Conservation (phyloP, 2,329 filamentous ascomycete genomes). For the Trichoderma sp. region DNA sequence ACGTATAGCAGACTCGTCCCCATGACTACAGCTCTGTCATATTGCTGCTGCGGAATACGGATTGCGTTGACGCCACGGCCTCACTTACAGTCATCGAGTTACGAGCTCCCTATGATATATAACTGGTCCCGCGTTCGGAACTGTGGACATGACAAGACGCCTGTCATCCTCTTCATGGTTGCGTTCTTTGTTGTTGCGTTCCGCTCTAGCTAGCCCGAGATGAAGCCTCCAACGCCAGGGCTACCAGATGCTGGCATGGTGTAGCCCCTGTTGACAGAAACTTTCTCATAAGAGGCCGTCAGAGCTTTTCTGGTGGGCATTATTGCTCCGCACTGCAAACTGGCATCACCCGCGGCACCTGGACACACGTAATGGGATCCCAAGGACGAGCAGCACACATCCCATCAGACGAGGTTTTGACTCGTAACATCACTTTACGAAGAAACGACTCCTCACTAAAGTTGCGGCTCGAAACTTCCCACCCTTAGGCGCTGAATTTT, state of each 20-base stretch:
- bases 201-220: background rate
- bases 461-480: slow-evolving; percentile 7
- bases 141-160: background rate
- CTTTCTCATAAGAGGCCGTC: slow-evolving; percentile 18
- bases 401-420: background rate
- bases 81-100: background rate
- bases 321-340: background rate
- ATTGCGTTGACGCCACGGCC: too few species aligned
- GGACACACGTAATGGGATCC: background rate
- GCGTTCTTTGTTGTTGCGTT: background rate
- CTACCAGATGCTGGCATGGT: slow-evolving; percentile 10
- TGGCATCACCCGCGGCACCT: background rate
- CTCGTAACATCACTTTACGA: background rate
- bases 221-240: background rate
- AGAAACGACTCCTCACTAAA: background rate
- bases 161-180: background rate
- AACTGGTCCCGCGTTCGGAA: background rate
- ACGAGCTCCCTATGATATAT: background rate
- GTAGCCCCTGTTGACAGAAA: slow-evolving; percentile 14
- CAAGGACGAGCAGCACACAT: background rate
- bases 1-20: background rate
- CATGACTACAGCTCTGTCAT: background rate
- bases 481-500: background rate
- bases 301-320: background rate
- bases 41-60: background rate